Evolutionary conservation across 441 rosid genomes (phyloP).

Genomic region (Arabidopsis hybrid): DNA sequence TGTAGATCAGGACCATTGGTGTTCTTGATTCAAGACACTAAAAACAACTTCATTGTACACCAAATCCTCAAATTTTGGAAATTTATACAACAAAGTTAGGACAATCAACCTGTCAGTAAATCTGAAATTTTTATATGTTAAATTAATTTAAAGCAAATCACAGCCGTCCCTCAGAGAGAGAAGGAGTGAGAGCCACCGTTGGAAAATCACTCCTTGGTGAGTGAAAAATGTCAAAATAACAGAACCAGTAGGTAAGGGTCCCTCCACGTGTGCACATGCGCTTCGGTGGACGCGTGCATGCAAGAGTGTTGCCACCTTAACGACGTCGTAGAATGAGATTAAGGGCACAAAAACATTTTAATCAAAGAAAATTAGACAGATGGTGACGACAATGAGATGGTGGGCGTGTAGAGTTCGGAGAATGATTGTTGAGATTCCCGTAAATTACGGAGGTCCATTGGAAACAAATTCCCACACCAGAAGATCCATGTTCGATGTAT

Average conservation of each 20-base stretch:
- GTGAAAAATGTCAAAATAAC: not conserved
- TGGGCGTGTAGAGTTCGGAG: slow-evolving; percentile 43
- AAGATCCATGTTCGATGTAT: slow-evolving; percentile 42
- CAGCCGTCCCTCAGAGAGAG: slow-evolving; percentile 17
- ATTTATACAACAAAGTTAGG: not conserved
- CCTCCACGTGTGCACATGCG: slow-evolving; percentile 40
- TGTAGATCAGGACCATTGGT: not conserved
- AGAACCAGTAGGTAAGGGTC: slow-evolving; percentile 28
- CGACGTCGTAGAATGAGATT: slow-evolving; percentile 10
- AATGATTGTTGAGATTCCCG: slow-evolving; percentile 44
- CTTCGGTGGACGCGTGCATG: slow-evolving; percentile 45
- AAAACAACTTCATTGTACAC: not conserved
- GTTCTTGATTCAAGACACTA: not conserved
- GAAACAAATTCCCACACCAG: slow-evolving; percentile 20
- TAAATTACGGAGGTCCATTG: slow-evolving; percentile 43
- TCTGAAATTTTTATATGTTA: not conserved
- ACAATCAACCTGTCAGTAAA: not conserved
- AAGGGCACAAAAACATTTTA: not conserved
- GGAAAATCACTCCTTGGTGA: slow-evolving; percentile 12
- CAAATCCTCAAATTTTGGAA: not conserved
- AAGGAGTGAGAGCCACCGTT: not conserved
- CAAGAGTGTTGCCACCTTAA: slow-evolving; percentile 9
- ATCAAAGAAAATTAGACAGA: slow-evolving; percentile 5
- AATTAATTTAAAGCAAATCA: not conserved
- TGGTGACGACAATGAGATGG: slow-evolving; percentile 44